phyloP scores from a whole-genome alignment of 768 basidiomycete species.

The Kwoniella europaea region DNA sequence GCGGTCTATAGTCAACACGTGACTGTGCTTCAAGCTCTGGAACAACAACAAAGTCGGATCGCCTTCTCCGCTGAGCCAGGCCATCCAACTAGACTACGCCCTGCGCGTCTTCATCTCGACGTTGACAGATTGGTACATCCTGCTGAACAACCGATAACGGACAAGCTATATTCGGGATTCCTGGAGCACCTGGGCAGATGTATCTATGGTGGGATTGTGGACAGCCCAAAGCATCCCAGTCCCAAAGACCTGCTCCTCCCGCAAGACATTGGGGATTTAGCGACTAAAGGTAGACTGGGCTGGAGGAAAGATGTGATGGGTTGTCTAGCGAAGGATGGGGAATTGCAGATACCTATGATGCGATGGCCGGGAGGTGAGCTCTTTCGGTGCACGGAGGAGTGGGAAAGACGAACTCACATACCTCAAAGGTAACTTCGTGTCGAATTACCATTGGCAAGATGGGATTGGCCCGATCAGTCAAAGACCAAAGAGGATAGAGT shows the following conservation, averaged over 20 bases:
- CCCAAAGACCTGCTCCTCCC: constrained; percentile 35
- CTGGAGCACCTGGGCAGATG: constrained; percentile 66
- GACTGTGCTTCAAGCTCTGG: constrained; percentile 16
- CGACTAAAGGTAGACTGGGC: constrained; percentile 61
- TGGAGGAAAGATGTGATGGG: constrained; percentile 65
- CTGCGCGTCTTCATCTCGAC: constrained; percentile 59
- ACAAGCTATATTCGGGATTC: constrained; percentile 65
- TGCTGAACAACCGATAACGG: constrained; percentile 61
- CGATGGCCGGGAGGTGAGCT: constrained; percentile 65
- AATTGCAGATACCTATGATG: constrained; percentile 63
- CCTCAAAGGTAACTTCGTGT: constrained; percentile 62
- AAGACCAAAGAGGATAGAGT: constrained; percentile 66
- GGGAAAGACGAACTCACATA: background rate
- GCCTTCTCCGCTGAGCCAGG: constrained; percentile 8
- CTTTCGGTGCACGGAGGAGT: background rate
- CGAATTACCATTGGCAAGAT: constrained; percentile 68
- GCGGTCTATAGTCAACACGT: constrained; percentile 15
- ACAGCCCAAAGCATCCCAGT: constrained; percentile 47
- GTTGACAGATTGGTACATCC: constrained; percentile 61
- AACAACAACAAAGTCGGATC: constrained; percentile 3
- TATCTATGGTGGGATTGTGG: constrained; percentile 57
- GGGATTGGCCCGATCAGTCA: constrained; percentile 65
- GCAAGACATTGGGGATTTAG: constrained; percentile 56
- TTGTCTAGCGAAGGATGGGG: constrained; percentile 58
- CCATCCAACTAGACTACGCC: constrained; percentile 35